Base-by-base conservation (phyloP, 257 asterid species). In the Jaltomata sinuosa region DNA sequence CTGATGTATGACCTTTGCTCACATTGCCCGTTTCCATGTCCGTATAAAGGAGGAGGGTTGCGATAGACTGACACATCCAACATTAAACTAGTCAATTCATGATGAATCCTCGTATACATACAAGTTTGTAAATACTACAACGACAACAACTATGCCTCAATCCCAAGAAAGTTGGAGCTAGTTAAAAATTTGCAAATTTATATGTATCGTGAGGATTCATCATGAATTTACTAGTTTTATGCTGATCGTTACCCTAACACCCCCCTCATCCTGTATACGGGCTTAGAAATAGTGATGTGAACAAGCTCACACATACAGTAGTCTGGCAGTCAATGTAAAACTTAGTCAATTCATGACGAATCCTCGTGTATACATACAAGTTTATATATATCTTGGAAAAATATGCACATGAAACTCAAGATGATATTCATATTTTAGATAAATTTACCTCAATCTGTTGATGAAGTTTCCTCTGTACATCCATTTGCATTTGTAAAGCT, bases 401-500 rank as follows among this genome's bases (percentile, higher is more conserved):
- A 2, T 40, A 38, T 31, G 45, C 42, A 14, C 45, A 65, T 78
- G 29, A 25, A 61, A 36, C 15, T 6, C 27, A 29, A 38, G 52
- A 27, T 3, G 7, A 29, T 6, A 22, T 29, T 59, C 40, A 54
- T 21, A 22, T 81, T 4, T 81, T 5, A 8, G 6, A 34, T 21
- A 34, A 78, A 27, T 69, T 81, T 89, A 95, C 99, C 98, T 96
- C 95, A 65, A 96, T 92, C 74, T 96, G 99, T 85, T 96, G 97
- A 54, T 92, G 92, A 53, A 96, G 97, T 81, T 96, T 93, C 85
- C 91, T 93, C 88, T 96, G 97, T 81, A 96, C 98, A 72, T 94
- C 99, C 99, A 92, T 94, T 87, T 93, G 99, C 89, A 94, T 72
- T 85, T 94, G 94, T 79, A 93, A 79, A 87, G 98, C 95, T 77